Percentiles rank a stretch among this genome's conserved stretches.
Conservation (phyloP, 2,329 filamentous ascomycete genomes). For the Clonostachys solani region DNA sequence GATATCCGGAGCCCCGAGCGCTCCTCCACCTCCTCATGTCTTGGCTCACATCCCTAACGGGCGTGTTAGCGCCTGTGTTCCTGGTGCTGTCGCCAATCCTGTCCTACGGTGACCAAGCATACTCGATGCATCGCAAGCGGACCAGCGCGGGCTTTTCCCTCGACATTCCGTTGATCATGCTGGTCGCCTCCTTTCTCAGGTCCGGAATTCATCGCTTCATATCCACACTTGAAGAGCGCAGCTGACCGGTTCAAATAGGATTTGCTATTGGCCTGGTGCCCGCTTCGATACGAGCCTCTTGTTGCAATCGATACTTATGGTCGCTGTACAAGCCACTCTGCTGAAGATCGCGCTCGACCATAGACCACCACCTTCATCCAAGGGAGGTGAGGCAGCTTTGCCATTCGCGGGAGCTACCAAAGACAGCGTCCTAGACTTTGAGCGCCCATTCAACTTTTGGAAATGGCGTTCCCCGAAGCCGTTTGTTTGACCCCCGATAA, state of each 20-base stretch:
- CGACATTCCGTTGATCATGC: constrained; percentile 70
- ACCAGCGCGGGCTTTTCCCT: constrained; percentile 66
- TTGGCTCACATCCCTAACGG: constrained; percentile 44
- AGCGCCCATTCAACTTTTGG: constrained; percentile 75
- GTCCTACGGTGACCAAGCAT: constrained; percentile 62
- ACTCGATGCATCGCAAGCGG: constrained; percentile 60
- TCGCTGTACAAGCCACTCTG: constrained; percentile 57
- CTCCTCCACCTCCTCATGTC: constrained; percentile 20
- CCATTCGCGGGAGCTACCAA: constrained; percentile 56
- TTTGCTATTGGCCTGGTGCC: constrained; percentile 67
- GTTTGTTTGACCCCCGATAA: constrained; percentile 28
- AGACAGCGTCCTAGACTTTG: constrained; percentile 28
- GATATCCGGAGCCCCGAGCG: too few species aligned
- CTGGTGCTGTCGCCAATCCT: constrained; percentile 59
- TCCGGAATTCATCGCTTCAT: constrained; percentile 20
- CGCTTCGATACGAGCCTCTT: constrained; percentile 61
- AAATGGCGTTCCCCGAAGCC: constrained; percentile 72
- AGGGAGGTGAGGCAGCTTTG: constrained; percentile 53
- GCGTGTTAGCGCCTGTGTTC: constrained; percentile 58
- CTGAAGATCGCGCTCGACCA: constrained; percentile 67
- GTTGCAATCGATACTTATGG: constrained; percentile 62
- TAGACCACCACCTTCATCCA: constrained; percentile 54
- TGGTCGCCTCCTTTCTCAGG: constrained; percentile 63
- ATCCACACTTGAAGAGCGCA: constrained; percentile 11
- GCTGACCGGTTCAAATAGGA: constrained; percentile 29